Evolutionary conservation across 1,139 yeast genomes (phyloP).

Genomic region (Starmera stellimalicola): DNA sequence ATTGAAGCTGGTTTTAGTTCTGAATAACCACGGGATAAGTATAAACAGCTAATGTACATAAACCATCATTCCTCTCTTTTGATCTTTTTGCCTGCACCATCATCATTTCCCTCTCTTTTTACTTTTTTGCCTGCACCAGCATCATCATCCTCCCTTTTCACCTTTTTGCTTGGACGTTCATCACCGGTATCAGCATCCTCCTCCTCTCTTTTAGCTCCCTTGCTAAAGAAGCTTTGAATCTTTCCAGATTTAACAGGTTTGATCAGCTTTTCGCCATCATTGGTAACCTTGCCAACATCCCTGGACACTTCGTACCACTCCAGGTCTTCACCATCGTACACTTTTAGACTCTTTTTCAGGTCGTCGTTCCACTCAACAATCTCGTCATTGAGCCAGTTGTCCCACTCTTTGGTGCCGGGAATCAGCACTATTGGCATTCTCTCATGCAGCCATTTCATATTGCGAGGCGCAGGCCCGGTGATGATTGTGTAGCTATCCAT

Average conservation of each 20-base stretch:
- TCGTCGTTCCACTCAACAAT: conserved; percentile 29
- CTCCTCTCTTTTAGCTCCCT: conserved; percentile 2
- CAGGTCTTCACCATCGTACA: conserved; percentile 35
- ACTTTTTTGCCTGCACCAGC: background rate
- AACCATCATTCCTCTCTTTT: background rate
- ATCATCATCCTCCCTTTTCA: conserved; percentile 2
- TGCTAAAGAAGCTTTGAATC: conserved; percentile 12
- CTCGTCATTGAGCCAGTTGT: conserved; percentile 46
- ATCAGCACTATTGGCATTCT: conserved; percentile 68
- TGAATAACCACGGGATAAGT: no score
- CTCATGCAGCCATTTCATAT: conserved; percentile 59
- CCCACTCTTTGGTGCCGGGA: conserved; percentile 49
- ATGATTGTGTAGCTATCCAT: conserved; percentile 58
- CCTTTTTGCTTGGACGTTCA: conserved; percentile 1
- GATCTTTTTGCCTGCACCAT: background rate
- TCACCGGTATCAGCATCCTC: conserved; percentile 3
- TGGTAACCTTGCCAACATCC: conserved; percentile 56
- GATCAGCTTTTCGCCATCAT: conserved; percentile 38
- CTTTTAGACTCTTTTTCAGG: conserved; percentile 29
- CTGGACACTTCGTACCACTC: conserved; percentile 46
- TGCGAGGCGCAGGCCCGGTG: conserved; percentile 59
- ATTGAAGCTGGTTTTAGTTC: background rate
- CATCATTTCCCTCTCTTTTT: conserved; percentile 2
- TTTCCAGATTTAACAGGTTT: conserved; percentile 27
- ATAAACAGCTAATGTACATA: background rate